These are phyloP conservation scores for Candida silvatica DNA, from an alignment of 805 yeast genomes.

Conservation along the genomic window DNA sequence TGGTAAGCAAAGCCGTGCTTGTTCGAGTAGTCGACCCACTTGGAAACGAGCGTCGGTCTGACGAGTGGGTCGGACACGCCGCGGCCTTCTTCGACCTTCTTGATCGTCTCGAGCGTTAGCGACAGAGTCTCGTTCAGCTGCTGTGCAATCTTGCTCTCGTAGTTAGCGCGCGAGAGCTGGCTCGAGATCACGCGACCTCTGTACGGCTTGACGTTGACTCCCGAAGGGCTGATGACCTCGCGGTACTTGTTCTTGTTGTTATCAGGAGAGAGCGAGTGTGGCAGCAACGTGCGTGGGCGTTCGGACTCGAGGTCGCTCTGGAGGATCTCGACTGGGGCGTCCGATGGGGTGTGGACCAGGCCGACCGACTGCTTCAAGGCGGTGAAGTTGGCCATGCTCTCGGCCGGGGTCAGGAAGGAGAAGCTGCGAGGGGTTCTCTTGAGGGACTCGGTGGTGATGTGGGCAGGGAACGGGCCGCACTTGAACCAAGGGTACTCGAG, in stretches of 20 bases:
- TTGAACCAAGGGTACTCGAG: conserved; percentile 81
- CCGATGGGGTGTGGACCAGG: conserved; percentile 13
- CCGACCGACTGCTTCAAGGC: conserved; percentile 60
- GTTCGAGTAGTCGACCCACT: conserved; percentile 98
- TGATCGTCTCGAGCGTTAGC: conserved; percentile 19
- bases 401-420: conserved; percentile 44
- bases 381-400: conserved; percentile 60
- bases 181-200: conserved; percentile 19
- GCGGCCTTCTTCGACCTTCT: conserved; percentile 18
- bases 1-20: conserved; percentile 95
- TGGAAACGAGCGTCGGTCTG: conserved; percentile 69
- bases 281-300: conserved; percentile 61
- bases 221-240: conserved; percentile 35
- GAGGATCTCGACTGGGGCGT: conserved; percentile 54
- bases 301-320: conserved; percentile 64
- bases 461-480: conserved; percentile 68
- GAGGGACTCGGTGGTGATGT: conserved; percentile 54
- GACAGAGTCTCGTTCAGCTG: conserved; percentile 20
- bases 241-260: conserved; percentile 83
- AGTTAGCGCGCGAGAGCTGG: conserved; percentile 22
- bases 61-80: conserved; percentile 12
- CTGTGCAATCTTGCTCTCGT: conserved; percentile 14
- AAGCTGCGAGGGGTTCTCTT: conserved; percentile 53
- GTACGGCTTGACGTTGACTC: conserved; percentile 18
- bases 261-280: conserved; percentile 88